phyloP scores from a whole-genome alignment of 768 basidiomycete species.

The Sarcomyxa edulis region DNA sequence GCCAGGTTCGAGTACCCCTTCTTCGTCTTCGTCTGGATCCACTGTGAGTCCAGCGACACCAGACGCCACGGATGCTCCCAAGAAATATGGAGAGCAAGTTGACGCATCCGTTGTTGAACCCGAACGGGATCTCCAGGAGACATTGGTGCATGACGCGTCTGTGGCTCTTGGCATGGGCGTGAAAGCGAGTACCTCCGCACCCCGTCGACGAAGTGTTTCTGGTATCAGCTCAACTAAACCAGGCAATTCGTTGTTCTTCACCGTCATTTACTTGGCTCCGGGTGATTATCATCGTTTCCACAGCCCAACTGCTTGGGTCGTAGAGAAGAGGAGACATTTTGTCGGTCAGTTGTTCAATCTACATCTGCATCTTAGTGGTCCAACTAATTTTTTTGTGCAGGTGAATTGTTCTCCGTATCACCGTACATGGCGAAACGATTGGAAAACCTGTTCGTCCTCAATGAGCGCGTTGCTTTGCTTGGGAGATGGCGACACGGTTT shows the following conservation, averaged over 20 bases:
- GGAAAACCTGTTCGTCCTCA: slow-evolving; percentile 93
- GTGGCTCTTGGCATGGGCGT: slow-evolving; percentile 74
- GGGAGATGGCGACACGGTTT: slow-evolving; percentile 95
- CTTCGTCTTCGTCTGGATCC: slow-evolving; percentile 18
- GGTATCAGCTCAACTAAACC: slow-evolving; percentile 52
- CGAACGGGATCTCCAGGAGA: slow-evolving; percentile 46
- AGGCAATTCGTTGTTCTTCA: slow-evolving; percentile 85
- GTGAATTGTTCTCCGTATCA: slow-evolving; percentile 93
- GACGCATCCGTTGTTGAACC: slow-evolving; percentile 72
- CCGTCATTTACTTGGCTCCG: slow-evolving; percentile 96
- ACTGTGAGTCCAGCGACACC: slow-evolving; percentile 12
- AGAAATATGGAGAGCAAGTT: slow-evolving; percentile 61
- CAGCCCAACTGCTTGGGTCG: slow-evolving; percentile 93
- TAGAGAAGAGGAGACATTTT: slow-evolving; percentile 93
- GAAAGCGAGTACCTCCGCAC: too few relatives aligned
- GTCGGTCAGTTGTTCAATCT: slow-evolving; percentile 52
- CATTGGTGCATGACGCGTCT: slow-evolving; percentile 58
- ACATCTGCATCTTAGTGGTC: background rate
- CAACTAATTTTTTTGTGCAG: slow-evolving; percentile 26
- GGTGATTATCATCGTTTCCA: slow-evolving; percentile 99
- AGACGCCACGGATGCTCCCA: slow-evolving; percentile 10
- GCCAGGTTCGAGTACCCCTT: slow-evolving; percentile 16
- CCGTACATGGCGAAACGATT: slow-evolving; percentile 93
- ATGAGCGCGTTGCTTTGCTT: slow-evolving; percentile 93
- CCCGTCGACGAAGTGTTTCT: slow-evolving; percentile 30